Conservation (phyloP, 2,329 filamentous ascomycete species). For the Aureobasidium uvarum region DNA sequence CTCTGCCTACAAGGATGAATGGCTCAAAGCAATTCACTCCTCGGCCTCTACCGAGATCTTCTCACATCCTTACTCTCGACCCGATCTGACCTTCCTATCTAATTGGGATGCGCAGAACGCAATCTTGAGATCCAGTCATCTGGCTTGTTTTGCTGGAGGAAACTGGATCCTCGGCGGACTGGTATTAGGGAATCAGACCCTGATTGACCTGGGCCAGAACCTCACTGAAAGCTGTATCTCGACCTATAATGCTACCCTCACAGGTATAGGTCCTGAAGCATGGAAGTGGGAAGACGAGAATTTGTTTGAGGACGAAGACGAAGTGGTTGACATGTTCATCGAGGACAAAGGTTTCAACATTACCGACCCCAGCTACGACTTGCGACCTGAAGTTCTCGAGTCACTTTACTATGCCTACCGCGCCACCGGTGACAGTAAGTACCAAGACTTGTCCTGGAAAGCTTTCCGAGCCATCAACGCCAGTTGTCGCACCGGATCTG, state of each 20-base stretch:
- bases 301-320: background rate
- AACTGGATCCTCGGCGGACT: slow-evolving; percentile 81
- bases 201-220: slow-evolving; percentile 70
- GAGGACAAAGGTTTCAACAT: slow-evolving; percentile 68
- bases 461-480: slow-evolving; percentile 67
- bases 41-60: slow-evolving; percentile 65
- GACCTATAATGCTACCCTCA: slow-evolving; percentile 67
- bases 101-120: slow-evolving; percentile 51
- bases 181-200: slow-evolving; percentile 62
- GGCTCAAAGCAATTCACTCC: slow-evolving; percentile 72
- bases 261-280: slow-evolving; percentile 72
- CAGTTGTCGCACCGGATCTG: slow-evolving; percentile 62
- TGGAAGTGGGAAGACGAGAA: slow-evolving; percentile 46
- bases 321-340: slow-evolving; percentile 56
- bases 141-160: slow-evolving; percentile 81
- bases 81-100: slow-evolving; percentile 71
- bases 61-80: slow-evolving; percentile 63
- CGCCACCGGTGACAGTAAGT: slow-evolving; percentile 69
- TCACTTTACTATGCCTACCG: slow-evolving; percentile 85
- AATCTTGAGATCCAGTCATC: slow-evolving; percentile 45
- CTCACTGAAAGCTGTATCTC: slow-evolving; percentile 71
- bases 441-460: slow-evolving; percentile 82
- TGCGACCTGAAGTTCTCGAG: slow-evolving; percentile 77
- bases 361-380: slow-evolving; percentile 58
- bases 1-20: slow-evolving; percentile 64